These are phyloP conservation scores for Casuarina glauca DNA, from an alignment of 306 rosid species.

Conservation along the genomic window DNA sequence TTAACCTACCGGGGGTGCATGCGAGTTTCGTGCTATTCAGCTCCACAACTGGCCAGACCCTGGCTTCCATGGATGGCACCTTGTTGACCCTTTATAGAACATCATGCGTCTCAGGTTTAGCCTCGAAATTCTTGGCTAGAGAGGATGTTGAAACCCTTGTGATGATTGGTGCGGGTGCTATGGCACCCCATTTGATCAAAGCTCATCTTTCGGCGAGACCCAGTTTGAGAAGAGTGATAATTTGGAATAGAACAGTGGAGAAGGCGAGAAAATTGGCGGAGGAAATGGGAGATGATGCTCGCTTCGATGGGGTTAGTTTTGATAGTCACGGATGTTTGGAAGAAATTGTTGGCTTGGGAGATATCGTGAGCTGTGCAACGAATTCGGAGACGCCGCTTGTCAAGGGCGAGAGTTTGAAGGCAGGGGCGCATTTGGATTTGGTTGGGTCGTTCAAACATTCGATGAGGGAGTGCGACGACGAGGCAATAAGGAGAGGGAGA, in stretches of 20 bases:
- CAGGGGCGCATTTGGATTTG: constrained; percentile 80
- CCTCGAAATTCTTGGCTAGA: constrained; percentile 56
- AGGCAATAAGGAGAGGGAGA: constrained; percentile 66
- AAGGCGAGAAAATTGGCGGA: constrained; percentile 58
- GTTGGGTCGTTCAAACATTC: constrained; percentile 85
- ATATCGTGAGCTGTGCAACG: constrained; percentile 87
- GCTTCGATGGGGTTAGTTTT: constrained; percentile 44
- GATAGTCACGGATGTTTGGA: constrained; percentile 64
- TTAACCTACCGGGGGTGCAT: constrained; percentile 64
- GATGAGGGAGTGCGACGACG: constrained; percentile 92
- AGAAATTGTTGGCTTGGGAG: constrained; percentile 57
- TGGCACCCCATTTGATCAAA: constrained; percentile 81
- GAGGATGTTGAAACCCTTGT: constrained; percentile 53
- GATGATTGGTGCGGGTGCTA: constrained; percentile 75
- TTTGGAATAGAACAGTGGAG: constrained; percentile 77
- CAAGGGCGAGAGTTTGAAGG: constrained; percentile 63
- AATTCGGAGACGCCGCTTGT: constrained; percentile 77
- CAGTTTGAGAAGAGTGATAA: constrained; percentile 58
- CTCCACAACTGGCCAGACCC: constrained; percentile 64
- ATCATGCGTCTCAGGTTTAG: constrained; percentile 67
- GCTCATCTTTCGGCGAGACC: constrained; percentile 76
- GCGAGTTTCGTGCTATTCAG: constrained; percentile 76
- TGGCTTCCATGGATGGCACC: constrained; percentile 82
- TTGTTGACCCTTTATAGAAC: constrained; percentile 76
- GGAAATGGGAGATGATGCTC: constrained; percentile 38